Base-by-base conservation (phyloP, 352 stramenopile genomes). In the Globisporangium canariense region DNA sequence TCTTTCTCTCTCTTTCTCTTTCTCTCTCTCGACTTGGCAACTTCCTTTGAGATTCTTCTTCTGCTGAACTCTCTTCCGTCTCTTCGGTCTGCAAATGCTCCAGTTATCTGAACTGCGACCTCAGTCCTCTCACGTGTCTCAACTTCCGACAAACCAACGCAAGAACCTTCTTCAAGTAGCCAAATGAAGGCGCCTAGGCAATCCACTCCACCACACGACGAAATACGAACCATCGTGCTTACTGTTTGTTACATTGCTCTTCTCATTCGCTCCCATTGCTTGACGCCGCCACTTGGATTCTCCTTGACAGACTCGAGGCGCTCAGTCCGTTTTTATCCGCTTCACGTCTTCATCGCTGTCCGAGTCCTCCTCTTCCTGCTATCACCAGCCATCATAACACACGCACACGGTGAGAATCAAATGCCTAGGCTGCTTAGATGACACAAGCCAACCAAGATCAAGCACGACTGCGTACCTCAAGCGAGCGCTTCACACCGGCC, bases 401-500 rank as follows among this genome's bases (percentile, higher is more conserved):
- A 13, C 22, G 40, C 8, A n/a, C 50, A 28, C 32, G 41, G 18
- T 41, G 62, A 56, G 62, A 38, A 59, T 36, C 32, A 36, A 36
- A 36, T 36, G 32, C 32, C 32, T 36, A 36, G 2, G 32, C 32
- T 36, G 32, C 32, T 36, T 36, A 4, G 2, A 36, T 36, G 32
- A 36, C 32, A 4, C 32, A 36, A 36, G 32, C 32, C 64, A 58
- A 30, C 49, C 14, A 9, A 38, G 25, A 38, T 9, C 49, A 34
- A 38, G 34, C 1, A 41, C 8, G 14, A 10, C 9, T 41, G 11
- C 45, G 13, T 40, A 78, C 62, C 43, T 90, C 78, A 25, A 92
- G 62, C 36, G 74, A 70, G 9, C 83, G 81, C 64, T 92, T 92
- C 40, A 84, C 30, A 10, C n/a, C 73, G 25, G 49, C 22, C 65